These are phyloP conservation scores for Globisporangium perplexum DNA, from an alignment of 352 stramenopile species.

Conservation along the genomic window DNA sequence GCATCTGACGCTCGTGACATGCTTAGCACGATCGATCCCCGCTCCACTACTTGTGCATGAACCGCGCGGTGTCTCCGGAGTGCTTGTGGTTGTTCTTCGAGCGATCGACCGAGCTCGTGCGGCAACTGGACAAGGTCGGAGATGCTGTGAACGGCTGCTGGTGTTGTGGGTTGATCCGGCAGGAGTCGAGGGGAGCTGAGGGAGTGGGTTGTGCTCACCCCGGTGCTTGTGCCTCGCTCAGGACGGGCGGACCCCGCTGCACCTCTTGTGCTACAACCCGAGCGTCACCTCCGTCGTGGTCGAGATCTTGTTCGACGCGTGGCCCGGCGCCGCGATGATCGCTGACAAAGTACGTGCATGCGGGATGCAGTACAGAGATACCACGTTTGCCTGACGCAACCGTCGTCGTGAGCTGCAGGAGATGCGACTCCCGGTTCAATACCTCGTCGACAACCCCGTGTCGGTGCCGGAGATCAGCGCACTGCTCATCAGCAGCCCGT, in stretches of 20 bases:
- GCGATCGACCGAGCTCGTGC: conserved; percentile 40
- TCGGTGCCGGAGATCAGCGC: conserved; percentile 39
- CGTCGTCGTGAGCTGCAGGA: conserved; percentile 19
- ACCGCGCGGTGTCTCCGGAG: conserved; percentile 39
- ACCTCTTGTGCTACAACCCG: conserved; percentile 57
- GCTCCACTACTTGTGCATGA: conserved; percentile 73
- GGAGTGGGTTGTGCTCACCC: too few relatives aligned
- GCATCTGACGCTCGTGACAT: not conserved
- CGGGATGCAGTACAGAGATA: too few relatives aligned
- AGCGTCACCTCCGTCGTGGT: conserved; percentile 42
- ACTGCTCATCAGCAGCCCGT: conserved; percentile 47
- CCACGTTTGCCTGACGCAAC: not conserved
- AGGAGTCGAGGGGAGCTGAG: not conserved
- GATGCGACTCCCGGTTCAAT: conserved; percentile 64
- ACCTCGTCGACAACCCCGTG: conserved; percentile 57
- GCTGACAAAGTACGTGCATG: conserved; percentile 33
- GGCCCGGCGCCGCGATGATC: conserved; percentile 43
- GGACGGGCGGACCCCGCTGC: conserved; percentile 51
- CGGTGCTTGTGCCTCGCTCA: too few relatives aligned
- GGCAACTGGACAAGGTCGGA: conserved; percentile 44
- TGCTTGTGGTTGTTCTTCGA: conserved; percentile 73
- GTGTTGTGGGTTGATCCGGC: not conserved
- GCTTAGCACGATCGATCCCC: conserved; percentile 45
- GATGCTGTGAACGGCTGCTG: too few relatives aligned
- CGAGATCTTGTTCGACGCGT: conserved; percentile 69